Percentiles rank a stretch among this genome's conserved stretches.
These are phyloP conservation scores for Pseudocercospora crystallina DNA, from an alignment of 2,329 filamentous ascomycete species.

Conservation along the genomic window DNA sequence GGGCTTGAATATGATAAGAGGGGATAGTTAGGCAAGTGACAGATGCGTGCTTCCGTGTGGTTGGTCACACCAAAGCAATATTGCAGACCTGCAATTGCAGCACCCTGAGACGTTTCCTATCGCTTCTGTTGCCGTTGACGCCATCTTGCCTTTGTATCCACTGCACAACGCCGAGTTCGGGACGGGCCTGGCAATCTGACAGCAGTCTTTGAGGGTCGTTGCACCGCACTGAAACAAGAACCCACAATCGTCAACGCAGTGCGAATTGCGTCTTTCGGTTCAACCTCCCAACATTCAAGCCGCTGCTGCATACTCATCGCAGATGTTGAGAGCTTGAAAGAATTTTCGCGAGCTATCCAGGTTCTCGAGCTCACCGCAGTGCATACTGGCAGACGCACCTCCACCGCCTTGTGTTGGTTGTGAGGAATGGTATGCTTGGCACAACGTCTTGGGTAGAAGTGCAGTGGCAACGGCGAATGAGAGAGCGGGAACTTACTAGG, in stretches of 20 bases:
- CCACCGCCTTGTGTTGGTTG: conserved; percentile 13
- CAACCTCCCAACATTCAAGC: neutral
- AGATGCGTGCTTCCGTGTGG: conserved; percentile 12
- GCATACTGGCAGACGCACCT: neutral
- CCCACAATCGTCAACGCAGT: neutral
- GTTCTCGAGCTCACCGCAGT: conserved; percentile 9
- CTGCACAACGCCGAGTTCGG: conserved; percentile 2
- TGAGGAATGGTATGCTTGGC: conserved; percentile 17
- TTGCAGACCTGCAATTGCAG: conserved; percentile 10
- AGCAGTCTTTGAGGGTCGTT: neutral
- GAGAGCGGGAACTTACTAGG: conserved; percentile 5
- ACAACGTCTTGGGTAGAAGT: conserved; percentile 9
- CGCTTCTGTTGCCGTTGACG: conserved; percentile 3
- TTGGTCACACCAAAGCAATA: conserved; percentile 8
- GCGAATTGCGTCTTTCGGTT: neutral
- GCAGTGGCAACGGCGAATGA: conserved; percentile 13
- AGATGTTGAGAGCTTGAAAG: conserved; percentile 1
- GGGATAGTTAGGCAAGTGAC: conserved; percentile 8
- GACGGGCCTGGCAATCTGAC: conserved; percentile 1
- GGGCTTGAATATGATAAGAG: neutral
- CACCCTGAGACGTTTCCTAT: conserved; percentile 2
- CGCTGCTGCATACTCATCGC: neutral
- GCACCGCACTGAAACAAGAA: conserved; percentile 8
- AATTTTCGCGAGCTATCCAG: conserved; percentile 16
- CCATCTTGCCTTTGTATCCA: conserved; percentile 6